These are phyloP conservation scores for Beta corolliflora DNA, from an alignment of 179 eudicot species.

Conservation along the genomic window DNA sequence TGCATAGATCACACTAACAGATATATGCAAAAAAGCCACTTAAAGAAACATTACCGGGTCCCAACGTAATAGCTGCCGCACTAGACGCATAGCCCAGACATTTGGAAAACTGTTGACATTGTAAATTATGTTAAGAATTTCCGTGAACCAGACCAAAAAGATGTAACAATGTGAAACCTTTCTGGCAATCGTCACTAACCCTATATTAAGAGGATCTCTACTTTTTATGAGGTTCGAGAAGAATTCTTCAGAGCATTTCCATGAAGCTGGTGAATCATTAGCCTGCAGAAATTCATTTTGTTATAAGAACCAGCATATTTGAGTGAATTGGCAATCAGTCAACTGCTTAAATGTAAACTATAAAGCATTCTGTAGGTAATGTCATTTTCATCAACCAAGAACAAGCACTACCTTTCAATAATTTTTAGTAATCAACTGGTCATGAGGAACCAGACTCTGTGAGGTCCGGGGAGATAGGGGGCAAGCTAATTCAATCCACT, in stretches of 20 bases:
- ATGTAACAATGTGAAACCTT: background rate
- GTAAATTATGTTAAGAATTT: background rate
- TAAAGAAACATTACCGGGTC: constrained; percentile 68
- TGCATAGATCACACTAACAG: background rate
- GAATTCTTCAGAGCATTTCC: constrained; percentile 99
- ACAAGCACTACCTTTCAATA: background rate
- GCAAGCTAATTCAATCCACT: background rate
- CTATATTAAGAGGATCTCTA: constrained; percentile 87
- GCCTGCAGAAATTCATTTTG: constrained; percentile 38
- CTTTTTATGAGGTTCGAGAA: constrained; percentile 76
- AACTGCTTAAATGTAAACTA: background rate
- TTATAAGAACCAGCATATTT: background rate
- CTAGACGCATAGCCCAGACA: constrained; percentile 88
- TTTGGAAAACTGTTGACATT: constrained; percentile 73
- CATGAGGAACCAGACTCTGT: background rate
- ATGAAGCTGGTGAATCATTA: constrained; percentile 76
- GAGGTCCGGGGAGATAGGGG: background rate
- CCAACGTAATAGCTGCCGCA: constrained; percentile 86
- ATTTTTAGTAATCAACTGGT: background rate
- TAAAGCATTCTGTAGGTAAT: background rate
- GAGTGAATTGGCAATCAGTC: constrained; percentile 2
- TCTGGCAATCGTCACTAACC: constrained; percentile 46
- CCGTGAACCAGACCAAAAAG: constrained; percentile 17
- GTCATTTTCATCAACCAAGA: background rate
- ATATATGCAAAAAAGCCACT: background rate